phyloP scores from a whole-genome alignment of 2,329 filamentous ascomycete species.

The Phaeosphaeriaceae sp. region DNA sequence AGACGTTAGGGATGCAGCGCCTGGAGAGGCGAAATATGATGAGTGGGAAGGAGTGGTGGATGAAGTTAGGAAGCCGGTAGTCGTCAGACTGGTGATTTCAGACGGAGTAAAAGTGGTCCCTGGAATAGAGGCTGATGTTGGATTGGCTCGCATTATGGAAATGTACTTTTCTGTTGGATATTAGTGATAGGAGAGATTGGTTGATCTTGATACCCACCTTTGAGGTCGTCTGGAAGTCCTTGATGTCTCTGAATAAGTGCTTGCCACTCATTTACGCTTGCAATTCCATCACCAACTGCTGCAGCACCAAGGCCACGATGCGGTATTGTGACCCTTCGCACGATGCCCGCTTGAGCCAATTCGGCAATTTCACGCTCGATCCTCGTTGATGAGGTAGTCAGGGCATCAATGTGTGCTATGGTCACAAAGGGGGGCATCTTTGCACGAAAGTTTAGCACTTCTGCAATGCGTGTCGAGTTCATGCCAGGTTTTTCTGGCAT shows the following conservation, averaged over 20 bases:
- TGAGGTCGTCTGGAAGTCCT: conserved; percentile 29
- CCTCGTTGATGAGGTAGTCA: conserved; percentile 67
- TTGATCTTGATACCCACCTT: conserved; percentile 42
- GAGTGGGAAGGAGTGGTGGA: conserved; percentile 39
- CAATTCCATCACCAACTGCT: conserved; percentile 68
- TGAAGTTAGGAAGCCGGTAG: conserved; percentile 70
- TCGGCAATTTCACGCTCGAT: conserved; percentile 72
- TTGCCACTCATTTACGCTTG: conserved; percentile 61
- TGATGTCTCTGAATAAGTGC: conserved; percentile 33
- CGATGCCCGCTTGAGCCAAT: conserved; percentile 61
- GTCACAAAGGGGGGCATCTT: conserved; percentile 69
- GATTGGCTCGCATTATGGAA: conserved; percentile 58
- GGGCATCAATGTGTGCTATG: conserved; percentile 68
- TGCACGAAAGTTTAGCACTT: conserved; percentile 67
- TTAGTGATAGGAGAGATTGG: conserved; percentile 8
- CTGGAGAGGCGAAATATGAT: conserved; percentile 52
- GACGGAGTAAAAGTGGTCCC: conserved; percentile 50
- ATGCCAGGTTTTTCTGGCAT: conserved; percentile 68
- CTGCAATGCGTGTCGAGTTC: conserved; percentile 66
- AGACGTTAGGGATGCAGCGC: conserved; percentile 58
- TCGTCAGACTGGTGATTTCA: conserved; percentile 65
- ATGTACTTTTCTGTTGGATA: conserved; percentile 55
- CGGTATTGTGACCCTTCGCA: conserved; percentile 69
- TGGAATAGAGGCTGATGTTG: conserved; percentile 54
- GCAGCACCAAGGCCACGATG: conserved; percentile 63